Conservation (phyloP, 805 yeast genomes). For the Cyberlindnera subsufficiens region DNA sequence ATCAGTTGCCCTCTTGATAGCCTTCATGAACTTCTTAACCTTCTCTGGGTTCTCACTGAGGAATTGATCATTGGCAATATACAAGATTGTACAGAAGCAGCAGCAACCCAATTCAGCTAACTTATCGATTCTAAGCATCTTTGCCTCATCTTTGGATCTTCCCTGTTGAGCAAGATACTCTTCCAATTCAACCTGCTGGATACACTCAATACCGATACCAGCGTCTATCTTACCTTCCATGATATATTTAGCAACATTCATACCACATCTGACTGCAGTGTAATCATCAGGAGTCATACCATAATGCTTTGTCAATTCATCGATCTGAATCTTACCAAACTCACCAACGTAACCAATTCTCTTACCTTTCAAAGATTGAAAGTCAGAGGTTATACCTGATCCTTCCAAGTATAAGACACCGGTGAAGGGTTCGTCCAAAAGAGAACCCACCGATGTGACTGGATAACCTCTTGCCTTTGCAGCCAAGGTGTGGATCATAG, state of each 20-base stretch:
- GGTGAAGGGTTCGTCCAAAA: slow-evolving; percentile 1
- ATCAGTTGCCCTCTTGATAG: neutral
- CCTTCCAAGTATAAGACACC: neutral
- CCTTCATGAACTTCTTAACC: neutral
- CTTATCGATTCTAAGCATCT: neutral
- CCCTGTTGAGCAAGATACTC: neutral
- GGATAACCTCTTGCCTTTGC: neutral
- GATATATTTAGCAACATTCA: neutral
- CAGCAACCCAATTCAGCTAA: neutral
- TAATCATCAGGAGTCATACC: slow-evolving; percentile 1
- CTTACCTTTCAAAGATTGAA: neutral
- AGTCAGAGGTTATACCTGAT: neutral
- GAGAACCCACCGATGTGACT: neutral
- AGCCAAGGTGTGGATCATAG: neutral
- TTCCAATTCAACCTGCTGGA: neutral
- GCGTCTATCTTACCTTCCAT: neutral
- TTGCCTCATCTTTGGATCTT: neutral
- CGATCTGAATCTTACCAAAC: neutral
- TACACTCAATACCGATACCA: neutral
- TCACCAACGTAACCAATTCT: neutral
- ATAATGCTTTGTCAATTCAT: neutral
- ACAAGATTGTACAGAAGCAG: neutral
- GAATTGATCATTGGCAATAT: neutral
- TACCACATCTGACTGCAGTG: slow-evolving; percentile 1
- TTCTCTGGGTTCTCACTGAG: neutral